phyloP scores from a whole-genome alignment of 2,329 filamentous ascomycete species.

The Colletotrichum euphorbiae region DNA sequence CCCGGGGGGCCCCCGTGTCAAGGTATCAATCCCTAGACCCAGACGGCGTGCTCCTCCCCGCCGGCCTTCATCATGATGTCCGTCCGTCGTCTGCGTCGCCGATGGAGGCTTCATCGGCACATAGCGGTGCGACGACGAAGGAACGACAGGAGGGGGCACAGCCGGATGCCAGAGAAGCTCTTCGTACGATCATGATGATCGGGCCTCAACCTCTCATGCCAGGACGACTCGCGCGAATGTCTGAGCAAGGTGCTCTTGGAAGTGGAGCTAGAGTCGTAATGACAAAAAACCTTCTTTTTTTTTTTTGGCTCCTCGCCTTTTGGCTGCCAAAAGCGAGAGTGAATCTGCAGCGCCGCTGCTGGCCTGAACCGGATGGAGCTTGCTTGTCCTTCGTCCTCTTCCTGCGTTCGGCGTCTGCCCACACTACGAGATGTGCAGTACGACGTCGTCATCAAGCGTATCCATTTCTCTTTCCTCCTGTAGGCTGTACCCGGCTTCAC shows the following conservation, averaged over 20 bases:
- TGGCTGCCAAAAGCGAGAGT: background rate
- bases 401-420: background rate
- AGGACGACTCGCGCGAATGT: constrained; percentile 34
- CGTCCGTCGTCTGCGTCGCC: background rate
- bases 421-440: background rate
- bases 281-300: constrained; percentile 32
- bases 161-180: background rate
- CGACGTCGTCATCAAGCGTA: constrained; percentile 9
- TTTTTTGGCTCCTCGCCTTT: background rate
- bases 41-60: constrained; percentile 18
- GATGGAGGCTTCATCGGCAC: background rate
- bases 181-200: constrained; percentile 34
- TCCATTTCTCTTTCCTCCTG: background rate
- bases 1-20: constrained; percentile 12
- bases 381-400: constrained; percentile 17
- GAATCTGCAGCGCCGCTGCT: background rate
- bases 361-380: background rate
- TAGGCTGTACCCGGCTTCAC: background rate
- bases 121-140: constrained; percentile 20
- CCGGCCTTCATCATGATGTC: constrained; percentile 16
- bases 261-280: constrained; percentile 31
- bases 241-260: constrained; percentile 34
- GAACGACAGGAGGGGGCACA: background rate
- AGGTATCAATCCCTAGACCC: constrained; percentile 23
- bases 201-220: constrained; percentile 13